phyloP scores from a whole-genome alignment of 371 early-diverging fungal genomes.

The Mucor piriformis region DNA sequence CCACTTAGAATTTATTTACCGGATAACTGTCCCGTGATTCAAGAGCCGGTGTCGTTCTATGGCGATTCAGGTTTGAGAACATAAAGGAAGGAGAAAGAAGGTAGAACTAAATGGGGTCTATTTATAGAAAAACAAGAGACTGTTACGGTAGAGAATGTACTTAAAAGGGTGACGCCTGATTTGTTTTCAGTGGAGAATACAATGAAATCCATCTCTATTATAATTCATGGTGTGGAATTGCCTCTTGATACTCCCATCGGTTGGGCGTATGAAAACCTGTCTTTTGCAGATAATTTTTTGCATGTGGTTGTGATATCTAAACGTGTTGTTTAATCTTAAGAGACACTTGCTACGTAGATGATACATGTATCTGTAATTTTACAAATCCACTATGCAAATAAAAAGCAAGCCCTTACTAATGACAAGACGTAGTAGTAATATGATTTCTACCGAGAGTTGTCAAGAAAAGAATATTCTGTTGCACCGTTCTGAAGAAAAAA shows the following conservation, averaged over 20 bases:
- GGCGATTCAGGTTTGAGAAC: constrained; percentile 26
- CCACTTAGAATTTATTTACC: constrained; percentile 66
- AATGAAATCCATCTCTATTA: constrained; percentile 8
- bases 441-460: too few relatives aligned
- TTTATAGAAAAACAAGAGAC: constrained; percentile 19
- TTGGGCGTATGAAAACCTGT: constrained; percentile 69
- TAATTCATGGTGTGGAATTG: constrained; percentile 62
- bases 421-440: too few relatives aligned
- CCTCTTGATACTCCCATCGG: constrained; percentile 63
- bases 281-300: constrained; percentile 75
- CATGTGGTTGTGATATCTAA: constrained; percentile 59
- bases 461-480: too few relatives aligned
- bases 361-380: too few relatives aligned
- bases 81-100: not conserved
- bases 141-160: constrained; percentile 18
- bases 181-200: constrained; percentile 15
- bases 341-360: too few relatives aligned
- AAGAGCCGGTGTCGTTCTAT: constrained; percentile 56
- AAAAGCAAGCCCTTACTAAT: too few relatives aligned
- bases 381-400: too few relatives aligned
- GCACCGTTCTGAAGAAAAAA: too few relatives aligned
- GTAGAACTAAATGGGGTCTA: not conserved
- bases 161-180: constrained; percentile 26
- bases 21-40: constrained; percentile 62
- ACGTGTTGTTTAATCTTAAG: too few relatives aligned